Percentiles rank a stretch among this genome's conserved stretches.
Evolutionary conservation across 2,329 filamentous ascomycete species (phyloP).

Genomic region (Monosporascus cannonballus): DNA sequence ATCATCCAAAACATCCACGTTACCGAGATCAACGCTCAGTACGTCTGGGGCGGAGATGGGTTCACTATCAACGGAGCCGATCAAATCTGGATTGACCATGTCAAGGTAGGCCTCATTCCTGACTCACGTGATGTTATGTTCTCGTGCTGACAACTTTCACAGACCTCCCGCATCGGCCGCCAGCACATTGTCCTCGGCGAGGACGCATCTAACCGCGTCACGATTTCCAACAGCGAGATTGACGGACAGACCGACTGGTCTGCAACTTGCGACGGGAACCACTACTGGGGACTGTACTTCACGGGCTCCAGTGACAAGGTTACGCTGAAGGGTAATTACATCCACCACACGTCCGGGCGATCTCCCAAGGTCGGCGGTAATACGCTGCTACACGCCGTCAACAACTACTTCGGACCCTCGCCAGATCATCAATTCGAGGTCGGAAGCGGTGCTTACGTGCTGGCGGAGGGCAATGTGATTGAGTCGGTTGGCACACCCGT

Average conservation of each 20-base stretch:
- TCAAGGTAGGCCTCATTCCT: conserved; percentile 2
- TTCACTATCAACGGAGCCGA: conserved; percentile 43
- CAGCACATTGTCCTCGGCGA: conserved; percentile 34
- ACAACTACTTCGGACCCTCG: conserved; percentile 35
- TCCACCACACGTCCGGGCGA: conserved; percentile 37
- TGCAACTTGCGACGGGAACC: conserved; percentile 35
- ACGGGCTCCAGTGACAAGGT: conserved; percentile 31
- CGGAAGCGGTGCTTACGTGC: conserved; percentile 29
- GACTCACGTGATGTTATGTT: no score
- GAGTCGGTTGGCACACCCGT: conserved; percentile 35
- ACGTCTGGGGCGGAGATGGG: conserved; percentile 53
- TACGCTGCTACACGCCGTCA: conserved; percentile 28
- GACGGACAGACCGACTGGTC: conserved; percentile 35
- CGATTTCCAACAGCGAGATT: conserved; percentile 39
- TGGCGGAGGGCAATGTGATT: conserved; percentile 47
- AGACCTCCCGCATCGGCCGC: conserved; percentile 33
- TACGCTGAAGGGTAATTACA: conserved; percentile 37
- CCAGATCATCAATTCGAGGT: conserved; percentile 39
- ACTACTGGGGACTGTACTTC: conserved; percentile 40
- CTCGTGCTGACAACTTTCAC: no score
- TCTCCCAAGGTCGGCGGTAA: conserved; percentile 34
- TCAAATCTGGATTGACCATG: conserved; percentile 19
- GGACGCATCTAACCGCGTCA: conserved; percentile 28
- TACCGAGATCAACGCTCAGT: conserved; percentile 47
- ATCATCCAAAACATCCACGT: conserved; percentile 54